Evolutionary conservation across 495 filamentous ascomycete species (phyloP).

Genomic region (Bombardia bombarda): DNA sequence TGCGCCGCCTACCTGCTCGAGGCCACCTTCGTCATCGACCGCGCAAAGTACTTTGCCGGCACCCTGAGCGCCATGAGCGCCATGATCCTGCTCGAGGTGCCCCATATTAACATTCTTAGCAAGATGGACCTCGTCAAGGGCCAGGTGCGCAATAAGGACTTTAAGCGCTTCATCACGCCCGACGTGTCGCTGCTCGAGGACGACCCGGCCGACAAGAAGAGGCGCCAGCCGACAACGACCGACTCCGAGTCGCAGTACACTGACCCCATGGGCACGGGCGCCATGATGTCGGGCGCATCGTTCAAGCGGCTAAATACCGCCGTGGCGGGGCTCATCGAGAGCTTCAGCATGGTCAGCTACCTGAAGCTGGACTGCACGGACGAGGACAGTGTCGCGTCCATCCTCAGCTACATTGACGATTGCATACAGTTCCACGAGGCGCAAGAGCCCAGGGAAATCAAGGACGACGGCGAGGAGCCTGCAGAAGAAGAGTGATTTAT

Average conservation of each 20-base stretch:
- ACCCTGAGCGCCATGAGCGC: conserved; percentile 95
- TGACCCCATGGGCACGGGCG: conserved; percentile 52
- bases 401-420: conserved; percentile 97
- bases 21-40: conserved; percentile 87
- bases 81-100: conserved; percentile 96
- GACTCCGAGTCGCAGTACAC: conserved; percentile 28
- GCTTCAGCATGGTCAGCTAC: conserved; percentile 96
- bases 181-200: conserved; percentile 72
- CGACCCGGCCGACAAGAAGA: conserved; percentile 45
- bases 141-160: conserved; percentile 68
- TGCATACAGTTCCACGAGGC: conserved; percentile 93
- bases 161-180: conserved; percentile 81
- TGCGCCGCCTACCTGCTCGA: conserved; percentile 96
- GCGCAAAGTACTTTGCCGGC: conserved; percentile 93
- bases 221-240: conserved; percentile 30
- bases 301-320: conserved; percentile 76
- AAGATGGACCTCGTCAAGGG: conserved; percentile 96
- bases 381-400: conserved; percentile 83
- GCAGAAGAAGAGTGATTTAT: conserved; percentile 59
- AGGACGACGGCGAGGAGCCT: conserved; percentile 55
- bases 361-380: conserved; percentile 82
- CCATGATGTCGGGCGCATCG: conserved; percentile 68
- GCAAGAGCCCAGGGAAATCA: conserved; percentile 83
- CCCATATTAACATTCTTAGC: conserved; percentile 86
- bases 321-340: conserved; percentile 84